Conservation (phyloP, 2,329 filamentous ascomycete genomes). For the Fusarium irregulare region DNA sequence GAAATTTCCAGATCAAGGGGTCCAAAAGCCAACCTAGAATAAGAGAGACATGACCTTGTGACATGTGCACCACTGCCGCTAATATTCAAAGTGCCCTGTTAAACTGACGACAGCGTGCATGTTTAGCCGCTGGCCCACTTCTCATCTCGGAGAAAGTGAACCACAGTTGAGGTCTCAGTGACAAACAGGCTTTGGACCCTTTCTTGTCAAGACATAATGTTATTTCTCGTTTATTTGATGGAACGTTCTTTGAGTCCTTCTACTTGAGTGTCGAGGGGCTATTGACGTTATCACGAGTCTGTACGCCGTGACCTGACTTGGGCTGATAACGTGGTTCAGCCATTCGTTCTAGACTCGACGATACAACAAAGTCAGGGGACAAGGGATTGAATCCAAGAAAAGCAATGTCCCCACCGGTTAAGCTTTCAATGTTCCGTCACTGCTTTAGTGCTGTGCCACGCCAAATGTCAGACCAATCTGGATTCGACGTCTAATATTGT, state of each 20-base stretch:
- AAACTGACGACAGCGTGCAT: constrained; percentile 36
- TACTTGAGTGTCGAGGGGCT: background rate
- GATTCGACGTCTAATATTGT: background rate
- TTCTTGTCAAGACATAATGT: background rate
- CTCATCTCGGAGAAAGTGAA: constrained; percentile 19
- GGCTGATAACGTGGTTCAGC: constrained; percentile 1
- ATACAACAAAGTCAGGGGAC: background rate
- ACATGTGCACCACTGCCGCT: constrained; percentile 20
- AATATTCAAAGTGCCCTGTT: constrained; percentile 18
- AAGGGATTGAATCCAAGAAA: background rate
- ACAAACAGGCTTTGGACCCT: background rate
- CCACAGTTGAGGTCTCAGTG: constrained; percentile 12
- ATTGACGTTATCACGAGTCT: background rate
- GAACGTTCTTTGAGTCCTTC: background rate
- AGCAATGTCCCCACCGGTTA: constrained; percentile 33
- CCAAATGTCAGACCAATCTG: background rate
- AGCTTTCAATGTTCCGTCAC: constrained; percentile 38
- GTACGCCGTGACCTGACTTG: constrained; percentile 1
- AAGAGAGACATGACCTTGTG: constrained; percentile 21
- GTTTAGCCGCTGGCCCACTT: constrained; percentile 24
- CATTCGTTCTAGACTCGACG: constrained; percentile 9
- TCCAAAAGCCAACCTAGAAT: background rate
- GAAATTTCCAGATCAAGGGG: constrained; percentile 16
- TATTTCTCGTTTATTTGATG: background rate
- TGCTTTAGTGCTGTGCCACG: constrained; percentile 28